Percentiles rank a stretch among this genome's conserved stretches.
Evolutionary conservation across 1,284 basidiomycete genomes (phyloP).

Genomic region (Leccinum variabile): DNA sequence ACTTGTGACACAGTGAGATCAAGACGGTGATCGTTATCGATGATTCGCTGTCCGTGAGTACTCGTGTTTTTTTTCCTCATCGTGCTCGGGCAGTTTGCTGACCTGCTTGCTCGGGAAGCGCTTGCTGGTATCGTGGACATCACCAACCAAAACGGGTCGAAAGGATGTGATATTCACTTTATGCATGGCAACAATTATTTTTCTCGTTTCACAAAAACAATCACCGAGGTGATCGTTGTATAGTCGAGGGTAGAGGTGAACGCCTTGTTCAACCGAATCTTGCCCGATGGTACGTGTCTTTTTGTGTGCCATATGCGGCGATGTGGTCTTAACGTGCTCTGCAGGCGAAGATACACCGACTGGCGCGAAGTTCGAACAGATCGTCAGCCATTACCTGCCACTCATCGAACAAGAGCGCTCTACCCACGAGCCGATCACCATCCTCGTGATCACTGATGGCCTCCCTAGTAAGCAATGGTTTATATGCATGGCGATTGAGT

Average conservation of each 20-base stretch:
- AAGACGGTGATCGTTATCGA: slow-evolving; percentile 46
- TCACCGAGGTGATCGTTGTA: not conserved
- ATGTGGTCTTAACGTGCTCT: slow-evolving; percentile 3
- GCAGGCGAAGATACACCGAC: slow-evolving; percentile 45
- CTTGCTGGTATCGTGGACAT: slow-evolving; percentile 44
- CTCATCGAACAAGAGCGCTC: slow-evolving; percentile 36
- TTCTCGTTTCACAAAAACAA: not conserved
- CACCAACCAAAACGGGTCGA: slow-evolving; percentile 39
- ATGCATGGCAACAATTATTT: slow-evolving; percentile 37
- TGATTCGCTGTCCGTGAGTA: slow-evolving; percentile 45
- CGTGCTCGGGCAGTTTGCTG: not conserved
- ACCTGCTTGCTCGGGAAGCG: slow-evolving; percentile 39
- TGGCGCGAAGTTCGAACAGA: slow-evolving; percentile 40
- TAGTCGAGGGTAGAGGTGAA: slow-evolving; percentile 28
- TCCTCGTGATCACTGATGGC: slow-evolving; percentile 52
- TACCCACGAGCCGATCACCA: slow-evolving; percentile 42
- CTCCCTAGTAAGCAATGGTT: slow-evolving; percentile 41
- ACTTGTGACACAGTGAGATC: slow-evolving; percentile 25
- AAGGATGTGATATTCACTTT: slow-evolving; percentile 48
- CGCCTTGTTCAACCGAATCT: slow-evolving; percentile 32
- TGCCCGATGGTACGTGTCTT: slow-evolving; percentile 32
- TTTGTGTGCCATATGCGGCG: not conserved
- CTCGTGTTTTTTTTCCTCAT: not conserved
- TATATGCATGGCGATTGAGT: not conserved
- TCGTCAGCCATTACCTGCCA: slow-evolving; percentile 43